These are phyloP conservation scores for Sherardia arvensis DNA, from an alignment of 257 asterid species.

Conservation along the genomic window DNA sequence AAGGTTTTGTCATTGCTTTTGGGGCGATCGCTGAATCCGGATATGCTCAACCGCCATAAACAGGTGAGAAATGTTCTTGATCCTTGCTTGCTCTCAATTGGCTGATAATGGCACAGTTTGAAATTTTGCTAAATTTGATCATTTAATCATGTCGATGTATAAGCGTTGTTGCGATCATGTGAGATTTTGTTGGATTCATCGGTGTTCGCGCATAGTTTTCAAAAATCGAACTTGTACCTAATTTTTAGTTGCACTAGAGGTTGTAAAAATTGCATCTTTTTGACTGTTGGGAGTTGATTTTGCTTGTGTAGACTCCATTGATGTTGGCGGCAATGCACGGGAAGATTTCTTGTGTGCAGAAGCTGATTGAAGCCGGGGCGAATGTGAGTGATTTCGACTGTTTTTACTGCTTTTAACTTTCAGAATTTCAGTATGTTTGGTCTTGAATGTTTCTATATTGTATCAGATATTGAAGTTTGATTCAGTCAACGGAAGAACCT, in stretches of 20 bases:
- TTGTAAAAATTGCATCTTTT: too few species aligned
- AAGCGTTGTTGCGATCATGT: neutral
- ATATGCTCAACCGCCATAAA: slow-evolving; percentile 69
- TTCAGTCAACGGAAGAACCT: slow-evolving; percentile 76
- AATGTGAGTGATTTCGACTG: slow-evolving; percentile 41
- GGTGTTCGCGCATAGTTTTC: neutral
- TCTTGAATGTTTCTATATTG: slow-evolving; percentile 6
- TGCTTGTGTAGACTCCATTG: slow-evolving; percentile 64
- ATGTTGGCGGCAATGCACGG: slow-evolving; percentile 99
- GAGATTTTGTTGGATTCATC: neutral
- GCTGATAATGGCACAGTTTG: neutral
- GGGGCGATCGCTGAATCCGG: slow-evolving; percentile 67
- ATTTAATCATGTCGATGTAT: neutral
- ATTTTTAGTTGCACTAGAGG: neutral
- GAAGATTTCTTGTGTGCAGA: slow-evolving; percentile 67
- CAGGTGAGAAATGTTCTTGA: slow-evolving; percentile 39
- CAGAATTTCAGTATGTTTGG: neutral
- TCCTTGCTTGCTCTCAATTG: neutral
- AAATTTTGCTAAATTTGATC: neutral
- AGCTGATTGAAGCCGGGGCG: slow-evolving; percentile 88
- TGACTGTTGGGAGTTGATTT: slow-evolving; percentile 5
- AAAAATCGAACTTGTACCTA: neutral
- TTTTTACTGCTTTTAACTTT: slow-evolving; percentile 7
- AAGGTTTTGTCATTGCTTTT: slow-evolving; percentile 75
- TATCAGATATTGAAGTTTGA: slow-evolving; percentile 86